Percentiles rank a stretch among this genome's conserved stretches.
These are phyloP conservation scores for Phytophthora ohioensis DNA, from an alignment of 352 stramenopile species.

Conservation along the genomic window DNA sequence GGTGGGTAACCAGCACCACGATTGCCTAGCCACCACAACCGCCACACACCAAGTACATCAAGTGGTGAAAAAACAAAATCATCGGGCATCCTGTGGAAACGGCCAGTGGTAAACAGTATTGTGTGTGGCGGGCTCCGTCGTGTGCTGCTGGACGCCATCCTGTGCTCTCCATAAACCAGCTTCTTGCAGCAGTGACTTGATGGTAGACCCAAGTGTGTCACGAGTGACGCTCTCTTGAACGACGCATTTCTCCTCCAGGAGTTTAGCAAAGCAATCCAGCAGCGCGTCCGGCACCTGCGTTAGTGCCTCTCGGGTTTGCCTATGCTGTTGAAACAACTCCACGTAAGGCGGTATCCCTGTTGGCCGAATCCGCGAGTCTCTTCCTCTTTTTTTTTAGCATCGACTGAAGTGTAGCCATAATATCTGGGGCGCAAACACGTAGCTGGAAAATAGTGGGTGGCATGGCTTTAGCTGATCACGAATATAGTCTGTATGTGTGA, in stretches of 20 bases:
- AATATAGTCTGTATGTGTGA: conserved; percentile 3
- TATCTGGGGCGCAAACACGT: not conserved
- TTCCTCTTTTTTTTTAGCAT: not conserved
- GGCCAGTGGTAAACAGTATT: not conserved
- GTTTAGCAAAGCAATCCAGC: not conserved
- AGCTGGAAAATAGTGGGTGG: not conserved
- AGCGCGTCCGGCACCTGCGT: conserved; percentile 1
- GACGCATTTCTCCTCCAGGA: conserved; percentile 16
- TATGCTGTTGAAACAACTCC: conserved; percentile 4
- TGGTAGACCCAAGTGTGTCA: not conserved
- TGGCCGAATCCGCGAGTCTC: not conserved
- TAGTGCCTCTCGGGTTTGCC: not conserved
- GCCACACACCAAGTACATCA: conserved; percentile 13
- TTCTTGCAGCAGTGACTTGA: conserved; percentile 3
- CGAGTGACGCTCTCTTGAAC: not conserved
- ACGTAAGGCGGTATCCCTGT: conserved; percentile 11
- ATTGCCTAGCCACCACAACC: conserved; percentile 16
- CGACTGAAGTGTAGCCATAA: not conserved
- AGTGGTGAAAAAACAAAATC: conserved; percentile 14
- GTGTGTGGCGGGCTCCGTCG: not conserved
- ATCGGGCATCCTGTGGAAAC: conserved; percentile 15
- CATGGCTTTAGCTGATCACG: not conserved
- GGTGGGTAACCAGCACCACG: conserved; percentile 1
- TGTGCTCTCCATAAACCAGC: conserved; percentile 7
- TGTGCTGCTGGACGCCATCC: not conserved